Evolutionary conservation across 495 filamentous ascomycete species (phyloP), one percentile per base, ranked within the genome.

Genomic region (Daldinia loculata): DNA sequence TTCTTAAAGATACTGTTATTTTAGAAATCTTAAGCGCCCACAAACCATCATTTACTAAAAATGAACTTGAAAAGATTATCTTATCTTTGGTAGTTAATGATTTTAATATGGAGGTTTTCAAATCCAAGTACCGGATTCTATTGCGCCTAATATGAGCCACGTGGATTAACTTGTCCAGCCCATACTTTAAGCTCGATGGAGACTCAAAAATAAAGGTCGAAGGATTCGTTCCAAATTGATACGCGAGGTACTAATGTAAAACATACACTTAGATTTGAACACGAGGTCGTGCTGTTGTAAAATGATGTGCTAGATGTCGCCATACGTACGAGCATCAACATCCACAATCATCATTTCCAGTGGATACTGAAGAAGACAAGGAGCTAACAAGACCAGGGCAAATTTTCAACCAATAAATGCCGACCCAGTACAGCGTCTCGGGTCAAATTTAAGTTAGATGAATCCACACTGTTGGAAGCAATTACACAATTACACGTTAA

Each of bases 391-490:
- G 17, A 41, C 62, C 12, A 32, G 30, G 27, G 30, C 52, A 43
- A 4, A 48, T 29, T 34, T 60, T 59, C 32, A 27, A 45, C 69
- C 69, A 71, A 63, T 71, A 26, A 50, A 53, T n/a, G 17, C 26
- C 2, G 69, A 67, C 69, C 69, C 69, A 67, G 69, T 67, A 22
- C 69, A 67, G 34, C 63, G 69, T 71, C 69, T 67, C 69, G 69
- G 69, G 63, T 71, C 69, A 27, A 30, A 55, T 60, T 63, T 29
- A 63, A 67, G 63, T 63, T 57, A 45, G 61, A 38, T 39, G 58
- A 59, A 67, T 30, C 62, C 62, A 58, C 45, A 50, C 27, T 48
- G 4, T 56, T 50, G 57, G 68, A 39, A 70, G 39, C 43, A 66
- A 69, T 69, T 56, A 50, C 38, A 52, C 32, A 26, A 26, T 63